A percentile compares a stretch with the other conserved stretches of the same genome.
Conservation (phyloP, 2,329 filamentous ascomycete genomes). For the Arthrobotrys sinensis region DNA sequence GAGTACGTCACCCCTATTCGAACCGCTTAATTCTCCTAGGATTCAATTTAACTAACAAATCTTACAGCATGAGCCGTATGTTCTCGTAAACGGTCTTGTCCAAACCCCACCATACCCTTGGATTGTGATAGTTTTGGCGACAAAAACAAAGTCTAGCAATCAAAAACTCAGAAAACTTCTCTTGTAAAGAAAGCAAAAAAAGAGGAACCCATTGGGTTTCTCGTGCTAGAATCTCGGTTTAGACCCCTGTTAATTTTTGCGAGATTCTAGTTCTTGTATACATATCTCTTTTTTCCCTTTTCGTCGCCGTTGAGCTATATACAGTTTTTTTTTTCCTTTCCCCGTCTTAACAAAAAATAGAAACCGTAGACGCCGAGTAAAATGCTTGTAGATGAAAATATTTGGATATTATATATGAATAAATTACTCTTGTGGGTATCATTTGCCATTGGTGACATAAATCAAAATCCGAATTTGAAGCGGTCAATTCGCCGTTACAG, state of each 20-base stretch:
- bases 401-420: background rate
- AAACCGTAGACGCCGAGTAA: conserved; percentile 11
- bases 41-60: conserved; percentile 41
- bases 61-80: conserved; percentile 53
- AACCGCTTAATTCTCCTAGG: too few species aligned
- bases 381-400: background rate
- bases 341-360: background rate
- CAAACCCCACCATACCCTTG: background rate
- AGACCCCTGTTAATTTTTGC: conserved; percentile 55
- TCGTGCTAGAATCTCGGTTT: conserved; percentile 57
- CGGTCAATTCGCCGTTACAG: too few species aligned
- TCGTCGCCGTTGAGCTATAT: conserved; percentile 50
- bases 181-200: conserved; percentile 61
- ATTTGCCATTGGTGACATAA: background rate
- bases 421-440: conserved; percentile 17
- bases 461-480: too few species aligned
- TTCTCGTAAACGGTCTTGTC: conserved; percentile 46
- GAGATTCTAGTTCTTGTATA: conserved; percentile 60
- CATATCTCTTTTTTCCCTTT: conserved; percentile 47
- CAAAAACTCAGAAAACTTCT: conserved; percentile 34
- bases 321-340: conserved; percentile 39
- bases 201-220: conserved; percentile 12
- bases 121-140: conserved; percentile 23
- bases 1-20: conserved; percentile 71
- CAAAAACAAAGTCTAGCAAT: conserved; percentile 30